Percentiles rank a stretch among this genome's conserved stretches.
These are phyloP conservation scores for Diplosphaera chodatii DNA, from an alignment of 139 green algal species.

Conservation along the genomic window DNA sequence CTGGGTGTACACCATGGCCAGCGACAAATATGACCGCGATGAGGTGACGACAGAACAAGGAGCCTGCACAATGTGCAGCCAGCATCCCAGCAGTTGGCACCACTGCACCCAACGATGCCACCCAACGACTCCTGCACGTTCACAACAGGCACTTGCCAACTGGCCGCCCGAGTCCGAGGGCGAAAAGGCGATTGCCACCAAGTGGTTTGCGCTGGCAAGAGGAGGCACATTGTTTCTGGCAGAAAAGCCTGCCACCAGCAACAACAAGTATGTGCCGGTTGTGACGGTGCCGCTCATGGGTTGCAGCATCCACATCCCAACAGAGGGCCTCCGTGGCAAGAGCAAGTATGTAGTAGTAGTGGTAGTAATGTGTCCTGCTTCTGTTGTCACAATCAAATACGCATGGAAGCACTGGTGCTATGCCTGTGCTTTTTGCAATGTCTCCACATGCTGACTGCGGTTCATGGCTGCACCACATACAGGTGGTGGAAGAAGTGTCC, in stretches of 20 bases:
- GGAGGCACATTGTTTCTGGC: conserved; percentile 8
- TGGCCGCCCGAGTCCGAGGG: conserved; percentile 15
- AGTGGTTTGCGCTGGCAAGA: conserved; percentile 13
- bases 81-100: too few species aligned
- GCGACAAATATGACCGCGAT: neutral
- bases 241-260: neutral
- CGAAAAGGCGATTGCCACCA: conserved; percentile 5
- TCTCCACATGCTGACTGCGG: too few species aligned
- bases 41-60: neutral
- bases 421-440: too few species aligned
- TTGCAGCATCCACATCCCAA: conserved; percentile 25
- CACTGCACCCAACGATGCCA: too few species aligned
- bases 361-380: too few species aligned
- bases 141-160: conserved; percentile 13
- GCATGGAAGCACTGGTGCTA: too few species aligned
- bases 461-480: conserved; percentile 13
- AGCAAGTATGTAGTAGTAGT: conserved; percentile 1
- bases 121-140: too few species aligned
- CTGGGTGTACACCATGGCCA: conserved; percentile 23
- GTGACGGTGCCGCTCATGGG: conserved; percentile 27
- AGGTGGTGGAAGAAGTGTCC: conserved; percentile 36
- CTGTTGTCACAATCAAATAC: too few species aligned
- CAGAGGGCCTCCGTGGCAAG: conserved; percentile 23
- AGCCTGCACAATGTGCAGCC: neutral
- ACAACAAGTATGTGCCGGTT: conserved; percentile 13